Base-by-base conservation (phyloP, 108 stramenopile genomes). In the Nitzschia palea region DNA sequence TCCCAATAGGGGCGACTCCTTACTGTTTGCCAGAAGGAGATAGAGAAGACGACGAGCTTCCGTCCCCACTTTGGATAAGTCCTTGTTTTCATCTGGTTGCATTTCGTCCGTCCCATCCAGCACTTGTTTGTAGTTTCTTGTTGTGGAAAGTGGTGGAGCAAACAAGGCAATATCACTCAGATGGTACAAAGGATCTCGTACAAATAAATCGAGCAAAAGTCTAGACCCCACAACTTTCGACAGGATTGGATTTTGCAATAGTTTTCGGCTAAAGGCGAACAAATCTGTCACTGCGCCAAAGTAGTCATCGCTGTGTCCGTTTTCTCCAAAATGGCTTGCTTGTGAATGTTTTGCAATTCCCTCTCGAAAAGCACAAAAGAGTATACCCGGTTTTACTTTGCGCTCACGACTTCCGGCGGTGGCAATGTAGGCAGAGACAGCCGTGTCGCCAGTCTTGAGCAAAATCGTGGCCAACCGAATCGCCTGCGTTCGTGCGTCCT, bases 31-130 rank as follows among this genome's bases (percentile, higher is more conserved):
- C n/a, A 91, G 67, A 8, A 86, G 61, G n/a, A 68, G 62, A 61
- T 86, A 86, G 4, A 88, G 57, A 8, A 91, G 42, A 2, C 87
- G 73, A 26, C 90, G 73, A 8, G 84, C 84, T 67, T 86, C 81
- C 2, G 72, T 44, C 12, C 80, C 82, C 9, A 71, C 64, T 22
- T 47, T 20, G 50, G 80, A 62, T 4, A 78, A 32, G 17, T 51
- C 36, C 29, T 25, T 36, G n/a, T 9, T 5, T 18, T 52, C 53
- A 42, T 65, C 47, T 15, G 42, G 40, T 9, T 70, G 61, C 28
- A 75, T 55, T 12, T 37, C 33, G 58, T 83, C 82, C 33, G 34
- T 72, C 30, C 55, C 68, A 23, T 28, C 26, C 22, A 86, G 56
- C 15, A 85, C 74, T 12, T 34, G 26, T 29, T 54, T 45, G 53